A percentile compares a stretch with the other conserved stretches of the same genome.
Evolutionary conservation across 768 basidiomycete genomes (phyloP).

Genomic region (Rhizopogon rudus): DNA sequence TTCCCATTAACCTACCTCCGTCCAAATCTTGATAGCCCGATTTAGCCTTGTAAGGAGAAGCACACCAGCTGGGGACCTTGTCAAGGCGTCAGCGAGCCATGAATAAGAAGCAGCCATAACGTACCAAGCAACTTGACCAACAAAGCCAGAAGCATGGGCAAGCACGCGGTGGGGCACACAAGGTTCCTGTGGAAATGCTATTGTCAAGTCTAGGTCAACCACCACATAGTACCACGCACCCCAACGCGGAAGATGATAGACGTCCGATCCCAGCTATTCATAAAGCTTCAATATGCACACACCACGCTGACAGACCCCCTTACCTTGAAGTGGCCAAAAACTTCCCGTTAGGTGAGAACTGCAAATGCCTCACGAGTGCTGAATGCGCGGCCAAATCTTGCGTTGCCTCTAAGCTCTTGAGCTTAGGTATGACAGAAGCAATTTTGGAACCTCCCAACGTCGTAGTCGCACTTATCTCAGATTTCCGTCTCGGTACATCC

Average conservation of each 20-base stretch:
- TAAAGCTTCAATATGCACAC: neutral
- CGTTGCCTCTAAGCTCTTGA: conserved; percentile 48
- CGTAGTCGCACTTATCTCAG: conserved; percentile 10
- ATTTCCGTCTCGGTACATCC: neutral
- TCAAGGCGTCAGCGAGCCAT: neutral
- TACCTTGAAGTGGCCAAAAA: conserved; percentile 71
- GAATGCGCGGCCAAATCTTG: conserved; percentile 61
- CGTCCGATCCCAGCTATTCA: conserved; percentile 62
- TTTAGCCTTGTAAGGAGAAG: conserved; percentile 60
- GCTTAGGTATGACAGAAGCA: conserved; percentile 47
- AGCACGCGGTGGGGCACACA: conserved; percentile 58
- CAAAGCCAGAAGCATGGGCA: conserved; percentile 66
- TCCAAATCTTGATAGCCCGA: conserved; percentile 69
- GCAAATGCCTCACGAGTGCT: conserved; percentile 65
- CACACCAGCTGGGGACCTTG: conserved; percentile 61
- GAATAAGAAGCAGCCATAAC: conserved; percentile 1
- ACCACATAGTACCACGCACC: conserved; percentile 30
- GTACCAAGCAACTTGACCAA: conserved; percentile 73
- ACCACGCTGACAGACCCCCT: conserved; percentile 4
- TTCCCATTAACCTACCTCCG: conserved; percentile 36
- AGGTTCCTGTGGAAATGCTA: conserved; percentile 38
- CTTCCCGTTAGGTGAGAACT: conserved; percentile 74
- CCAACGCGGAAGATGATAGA: conserved; percentile 62
- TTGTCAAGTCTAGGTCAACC: neutral
- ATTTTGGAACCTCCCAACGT: conserved; percentile 48